A percentile compares a stretch with the other conserved stretches of the same genome.
These are phyloP conservation scores for Monosporozyma unispora DNA, from an alignment of 805 yeast species.

Conservation along the genomic window DNA sequence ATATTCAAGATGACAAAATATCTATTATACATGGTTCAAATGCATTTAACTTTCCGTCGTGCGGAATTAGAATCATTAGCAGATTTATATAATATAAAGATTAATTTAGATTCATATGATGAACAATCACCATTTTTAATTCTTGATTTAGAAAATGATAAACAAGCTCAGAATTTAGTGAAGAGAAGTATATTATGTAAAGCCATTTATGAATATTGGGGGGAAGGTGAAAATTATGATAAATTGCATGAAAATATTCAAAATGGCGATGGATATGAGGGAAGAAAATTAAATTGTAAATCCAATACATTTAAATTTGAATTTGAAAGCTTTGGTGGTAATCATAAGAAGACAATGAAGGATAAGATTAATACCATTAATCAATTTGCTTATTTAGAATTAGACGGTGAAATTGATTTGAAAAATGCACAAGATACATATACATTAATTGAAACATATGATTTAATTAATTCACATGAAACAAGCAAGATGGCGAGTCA, in stretches of 20 bases:
- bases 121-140: constrained; percentile 61
- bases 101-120: constrained; percentile 53
- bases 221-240: constrained; percentile 48
- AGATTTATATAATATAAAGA: constrained; percentile 42
- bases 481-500: constrained; percentile 35
- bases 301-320: constrained; percentile 68
- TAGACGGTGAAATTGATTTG: constrained; percentile 71
- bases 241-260: constrained; percentile 45
- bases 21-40: constrained; percentile 76
- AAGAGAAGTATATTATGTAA: constrained; percentile 60
- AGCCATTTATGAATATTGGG: constrained; percentile 78
- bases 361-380: constrained; percentile 56
- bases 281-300: constrained; percentile 28
- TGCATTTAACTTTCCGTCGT: constrained; percentile 64
- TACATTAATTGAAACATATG: constrained; percentile 68
- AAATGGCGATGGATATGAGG: constrained; percentile 16
- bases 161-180: constrained; percentile 55
- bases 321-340: constrained; percentile 67
- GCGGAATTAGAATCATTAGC: constrained; percentile 87
- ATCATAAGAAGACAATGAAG: constrained; percentile 31
- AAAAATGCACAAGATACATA: constrained; percentile 65
- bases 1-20: constrained; percentile 34
- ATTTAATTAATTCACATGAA: constrained; percentile 28
- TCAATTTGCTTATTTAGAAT: constrained; percentile 56
- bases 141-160: constrained; percentile 57